A percentile compares a stretch with the other conserved stretches of the same genome.
Evolutionary conservation across 129 eudicot species (phyloP).

Genomic region (Calendula officinalis): DNA sequence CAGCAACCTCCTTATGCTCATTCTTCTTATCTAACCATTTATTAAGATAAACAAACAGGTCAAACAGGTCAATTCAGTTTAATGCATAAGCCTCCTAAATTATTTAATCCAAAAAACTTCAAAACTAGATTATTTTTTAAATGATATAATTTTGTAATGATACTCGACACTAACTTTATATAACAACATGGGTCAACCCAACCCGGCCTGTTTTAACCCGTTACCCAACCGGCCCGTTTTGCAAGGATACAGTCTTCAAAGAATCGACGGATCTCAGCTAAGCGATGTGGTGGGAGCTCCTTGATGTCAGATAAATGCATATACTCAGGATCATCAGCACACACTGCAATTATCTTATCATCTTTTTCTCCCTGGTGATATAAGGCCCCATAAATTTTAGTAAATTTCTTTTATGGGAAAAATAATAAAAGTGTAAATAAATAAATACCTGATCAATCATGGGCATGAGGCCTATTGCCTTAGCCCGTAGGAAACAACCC

Average conservation of each 20-base stretch:
- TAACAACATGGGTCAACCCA: neutral
- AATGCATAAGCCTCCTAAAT: no score
- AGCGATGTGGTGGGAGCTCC: no score
- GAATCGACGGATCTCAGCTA: slow-evolving; percentile 96
- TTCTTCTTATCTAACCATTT: slow-evolving; percentile 68
- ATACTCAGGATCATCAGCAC: slow-evolving; percentile 99
- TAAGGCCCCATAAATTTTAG: neutral
- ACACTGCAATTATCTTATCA: slow-evolving; percentile 96
- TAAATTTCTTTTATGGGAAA: slow-evolving; percentile 2
- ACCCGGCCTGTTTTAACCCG: neutral
- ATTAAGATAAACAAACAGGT: slow-evolving; percentile 46
- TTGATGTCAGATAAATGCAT: slow-evolving; percentile 66
- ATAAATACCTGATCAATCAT: slow-evolving; percentile 89
- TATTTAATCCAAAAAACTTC: neutral
- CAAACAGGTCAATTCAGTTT: neutral
- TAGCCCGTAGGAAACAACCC: slow-evolving; percentile 90
- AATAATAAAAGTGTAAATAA: neutral
- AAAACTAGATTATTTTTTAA: neutral
- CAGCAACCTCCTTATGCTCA: slow-evolving; percentile 96
- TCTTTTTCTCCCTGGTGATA: slow-evolving; percentile 79
- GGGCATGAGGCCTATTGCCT: slow-evolving; percentile 95
- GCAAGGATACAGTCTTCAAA: slow-evolving; percentile 95
- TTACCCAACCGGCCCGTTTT: slow-evolving; percentile 1
- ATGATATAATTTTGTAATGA: neutral
- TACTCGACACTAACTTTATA: neutral